Conservation (phyloP, 2,329 filamentous ascomycete species). For the Tolypocladium ovalisporum region DNA sequence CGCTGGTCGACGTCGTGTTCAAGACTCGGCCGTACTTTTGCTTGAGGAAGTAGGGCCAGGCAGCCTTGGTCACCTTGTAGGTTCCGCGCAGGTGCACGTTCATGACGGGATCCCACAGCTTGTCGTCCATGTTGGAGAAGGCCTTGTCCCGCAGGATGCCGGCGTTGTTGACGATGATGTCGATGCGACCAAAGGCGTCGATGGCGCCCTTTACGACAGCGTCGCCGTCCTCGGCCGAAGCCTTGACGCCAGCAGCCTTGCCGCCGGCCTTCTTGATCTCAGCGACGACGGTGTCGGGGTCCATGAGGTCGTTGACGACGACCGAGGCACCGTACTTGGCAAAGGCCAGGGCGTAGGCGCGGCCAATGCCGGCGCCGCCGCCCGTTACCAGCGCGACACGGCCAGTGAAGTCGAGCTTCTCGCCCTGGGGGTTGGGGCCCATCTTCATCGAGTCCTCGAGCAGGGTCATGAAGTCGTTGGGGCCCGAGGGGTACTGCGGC, state of each 20-base stretch:
- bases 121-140: slow-evolving; percentile 95
- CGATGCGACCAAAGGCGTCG: slow-evolving; percentile 84
- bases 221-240: slow-evolving; percentile 86
- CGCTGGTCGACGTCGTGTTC: slow-evolving; percentile 93
- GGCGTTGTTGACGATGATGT: slow-evolving; percentile 95
- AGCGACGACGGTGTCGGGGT: slow-evolving; percentile 81
- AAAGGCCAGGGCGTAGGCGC: slow-evolving; percentile 80
- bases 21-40: slow-evolving; percentile 96
- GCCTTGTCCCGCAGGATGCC: slow-evolving; percentile 97
- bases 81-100: slow-evolving; percentile 90
- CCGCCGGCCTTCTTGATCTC: slow-evolving; percentile 88
- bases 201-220: slow-evolving; percentile 86
- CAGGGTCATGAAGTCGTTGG: slow-evolving; percentile 78
- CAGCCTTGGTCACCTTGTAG: slow-evolving; percentile 94
- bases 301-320: slow-evolving; percentile 90
- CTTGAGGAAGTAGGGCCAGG: slow-evolving; percentile 95
- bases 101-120: slow-evolving; percentile 83
- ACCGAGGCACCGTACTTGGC: slow-evolving; percentile 74
- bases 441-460: slow-evolving; percentile 77
- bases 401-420: slow-evolving; percentile 70
- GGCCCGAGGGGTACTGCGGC: slow-evolving; percentile 71
- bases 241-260: slow-evolving; percentile 86
- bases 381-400: slow-evolving; percentile 83
- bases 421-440: slow-evolving; percentile 57
- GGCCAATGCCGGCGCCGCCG: slow-evolving; percentile 81